Percentiles rank a stretch among this genome's conserved stretches.
phyloP scores from a whole-genome alignment of 2,329 filamentous ascomycete genomes.

The Cladosporium oxysporum region DNA sequence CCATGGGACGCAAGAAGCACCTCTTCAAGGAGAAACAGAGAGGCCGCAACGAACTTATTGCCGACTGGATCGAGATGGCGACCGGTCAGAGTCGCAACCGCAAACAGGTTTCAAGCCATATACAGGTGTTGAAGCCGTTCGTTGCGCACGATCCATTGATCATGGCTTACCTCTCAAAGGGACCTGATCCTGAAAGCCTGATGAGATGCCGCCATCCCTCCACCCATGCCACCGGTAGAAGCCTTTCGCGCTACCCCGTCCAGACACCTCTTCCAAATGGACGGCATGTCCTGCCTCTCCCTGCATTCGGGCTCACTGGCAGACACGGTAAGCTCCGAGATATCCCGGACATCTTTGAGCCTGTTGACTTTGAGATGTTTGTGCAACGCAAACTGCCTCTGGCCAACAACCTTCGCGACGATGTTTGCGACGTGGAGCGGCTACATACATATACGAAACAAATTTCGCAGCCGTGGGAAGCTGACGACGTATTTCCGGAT shows the following conservation, averaged over 20 bases:
- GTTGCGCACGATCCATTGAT: constrained; percentile 54
- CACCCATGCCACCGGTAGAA: constrained; percentile 24
- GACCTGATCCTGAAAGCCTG: constrained; percentile 21
- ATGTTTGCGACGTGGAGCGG: constrained; percentile 25
- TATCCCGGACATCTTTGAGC: constrained; percentile 30
- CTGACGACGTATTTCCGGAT: constrained; percentile 38
- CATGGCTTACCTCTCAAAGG: constrained; percentile 43
- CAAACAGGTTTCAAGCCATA: constrained; percentile 66
- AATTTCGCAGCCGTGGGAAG: constrained; percentile 32
- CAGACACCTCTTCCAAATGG: constrained; percentile 19
- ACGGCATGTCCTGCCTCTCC: constrained; percentile 13
- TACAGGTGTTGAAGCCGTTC: constrained; percentile 62
- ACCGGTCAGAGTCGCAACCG: constrained; percentile 56
- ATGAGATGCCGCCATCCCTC: constrained; percentile 10
- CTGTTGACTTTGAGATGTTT: constrained; percentile 44
- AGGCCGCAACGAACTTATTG: constrained; percentile 64
- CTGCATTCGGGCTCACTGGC: neutral
- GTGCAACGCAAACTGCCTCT: constrained; percentile 37
- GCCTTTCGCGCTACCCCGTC: constrained; percentile 28
- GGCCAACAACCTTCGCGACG: constrained; percentile 10
- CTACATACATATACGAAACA: constrained; percentile 45
- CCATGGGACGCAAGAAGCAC: constrained; percentile 58
- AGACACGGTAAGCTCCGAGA: constrained; percentile 5
- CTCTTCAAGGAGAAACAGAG: constrained; percentile 52
- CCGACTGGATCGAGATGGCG: constrained; percentile 57